Percentiles rank a stretch among this genome's conserved stretches.
Evolutionary conservation across 495 filamentous ascomycete genomes (phyloP).

Genomic region (Penicillium egyptiacum): DNA sequence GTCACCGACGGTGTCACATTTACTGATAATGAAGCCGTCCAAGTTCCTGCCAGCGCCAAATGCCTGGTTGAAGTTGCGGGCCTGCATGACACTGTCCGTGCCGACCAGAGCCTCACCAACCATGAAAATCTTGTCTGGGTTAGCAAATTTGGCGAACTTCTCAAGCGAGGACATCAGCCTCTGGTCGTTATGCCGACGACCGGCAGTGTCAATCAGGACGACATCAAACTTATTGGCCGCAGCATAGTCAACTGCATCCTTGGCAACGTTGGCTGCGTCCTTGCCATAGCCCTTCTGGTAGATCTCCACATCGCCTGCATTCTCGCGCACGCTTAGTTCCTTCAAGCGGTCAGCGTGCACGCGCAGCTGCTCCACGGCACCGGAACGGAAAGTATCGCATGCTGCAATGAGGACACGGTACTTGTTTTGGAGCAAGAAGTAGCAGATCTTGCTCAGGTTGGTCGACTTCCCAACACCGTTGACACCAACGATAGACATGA

Average conservation of each 20-base stretch:
- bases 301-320: constrained; percentile 74
- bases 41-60: constrained; percentile 79
- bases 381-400: constrained; percentile 95
- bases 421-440: constrained; percentile 94
- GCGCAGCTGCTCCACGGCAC: constrained; percentile 93
- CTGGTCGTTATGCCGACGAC: constrained; percentile 91
- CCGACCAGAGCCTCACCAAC: constrained; percentile 97
- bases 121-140: constrained; percentile 98
- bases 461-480: constrained; percentile 98
- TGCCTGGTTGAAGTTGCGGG: constrained; percentile 88
- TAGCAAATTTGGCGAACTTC: constrained; percentile 93
- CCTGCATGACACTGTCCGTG: constrained; percentile 91
- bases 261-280: constrained; percentile 91
- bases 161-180: constrained; percentile 92
- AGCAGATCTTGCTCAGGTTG: constrained; percentile 94
- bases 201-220: constrained; percentile 94
- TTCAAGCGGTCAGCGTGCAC: constrained; percentile 90
- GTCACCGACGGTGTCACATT: constrained; percentile 97
- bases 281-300: constrained; percentile 98
- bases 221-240: constrained; percentile 79
- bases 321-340: constrained; percentile 79
- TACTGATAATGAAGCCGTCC: constrained; percentile 97
- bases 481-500: constrained; percentile 96
- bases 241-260: constrained; percentile 83
- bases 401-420: constrained; percentile 94